phyloP scores from a whole-genome alignment of 139 green algal species.

The Medakamo hakoo region DNA sequence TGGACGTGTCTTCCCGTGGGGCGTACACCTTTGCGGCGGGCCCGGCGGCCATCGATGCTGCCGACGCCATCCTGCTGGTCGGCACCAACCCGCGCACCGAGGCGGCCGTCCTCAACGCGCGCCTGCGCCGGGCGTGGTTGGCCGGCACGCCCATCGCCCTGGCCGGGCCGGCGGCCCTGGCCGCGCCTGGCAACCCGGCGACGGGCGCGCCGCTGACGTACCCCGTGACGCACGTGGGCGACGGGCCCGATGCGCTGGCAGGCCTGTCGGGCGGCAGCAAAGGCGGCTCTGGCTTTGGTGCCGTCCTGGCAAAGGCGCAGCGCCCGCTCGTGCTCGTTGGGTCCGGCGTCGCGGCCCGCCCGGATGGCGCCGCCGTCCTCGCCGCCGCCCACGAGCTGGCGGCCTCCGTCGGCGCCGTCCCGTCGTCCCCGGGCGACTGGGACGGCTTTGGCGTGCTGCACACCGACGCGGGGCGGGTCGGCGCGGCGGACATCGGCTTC shows the following conservation, averaged over 20 bases:
- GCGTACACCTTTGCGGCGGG: conserved; percentile 73
- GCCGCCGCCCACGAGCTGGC: conserved; percentile 5
- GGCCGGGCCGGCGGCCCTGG: conserved; percentile 13
- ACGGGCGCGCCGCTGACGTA: conserved; percentile 82
- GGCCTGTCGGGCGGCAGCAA: conserved; percentile 19
- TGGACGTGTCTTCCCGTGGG: conserved; percentile 68
- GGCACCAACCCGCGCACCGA: conserved; percentile 86
- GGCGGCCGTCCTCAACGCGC: conserved; percentile 85
- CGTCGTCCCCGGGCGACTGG: conserved; percentile 56
- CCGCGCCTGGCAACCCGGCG: too few species aligned
- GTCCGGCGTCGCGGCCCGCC: conserved; percentile 54
- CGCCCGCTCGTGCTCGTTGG: conserved; percentile 78
- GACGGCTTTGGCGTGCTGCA: conserved; percentile 97
- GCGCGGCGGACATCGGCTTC: conserved; percentile 90
- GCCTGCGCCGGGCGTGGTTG: conserved; percentile 54
- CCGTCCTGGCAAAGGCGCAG: conserved; percentile 51
- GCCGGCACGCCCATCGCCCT: conserved; percentile 24
- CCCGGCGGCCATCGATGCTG: conserved; percentile 65
- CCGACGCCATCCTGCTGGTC: conserved; percentile 80
- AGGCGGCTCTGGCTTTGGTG: conserved; percentile 6
- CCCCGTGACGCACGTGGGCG: conserved; percentile 66
- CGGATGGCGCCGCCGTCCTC: conserved; percentile 64
- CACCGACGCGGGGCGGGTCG: conserved; percentile 67
- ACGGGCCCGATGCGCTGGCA: conserved; percentile 41
- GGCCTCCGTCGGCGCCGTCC: conserved; percentile 20